Base-by-base conservation (phyloP, 306 rosid species). In the Adenanthera pavonina region DNA sequence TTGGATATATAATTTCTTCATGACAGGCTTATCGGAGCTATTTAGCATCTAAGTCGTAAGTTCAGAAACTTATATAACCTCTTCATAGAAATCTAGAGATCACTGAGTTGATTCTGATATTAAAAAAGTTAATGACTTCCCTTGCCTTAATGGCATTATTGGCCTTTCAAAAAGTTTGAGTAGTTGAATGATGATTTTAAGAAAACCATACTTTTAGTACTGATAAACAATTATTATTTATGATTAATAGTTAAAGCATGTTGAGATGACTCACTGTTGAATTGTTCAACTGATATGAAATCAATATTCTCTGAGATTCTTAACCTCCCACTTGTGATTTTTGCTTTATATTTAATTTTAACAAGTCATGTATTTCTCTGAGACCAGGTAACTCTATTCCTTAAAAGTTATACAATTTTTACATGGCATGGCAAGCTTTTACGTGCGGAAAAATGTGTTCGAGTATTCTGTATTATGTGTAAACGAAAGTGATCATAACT, bases 11-110 rank as follows among this genome's bases (percentile, higher is more conserved):
- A 25, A 40, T 84, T 80, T 85, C 46, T 88, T 64, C 76, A 53
- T 88, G 17, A 59, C 92, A 95, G 99, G 99, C 98, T 78, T 95
- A 95, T 90, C 83, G 97, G 90, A 93, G 79, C 83, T 86, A 91
- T 81, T 77, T 91, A 71, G 96, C 98, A 76, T 88, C 97, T 83
- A 97, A 93, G 76, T 81, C 90, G 99, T 95, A 95, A 88, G 99
- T 92, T 68, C 77, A 12, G 54, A 54, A 77, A 70, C 17, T 85
- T 79, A 12, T 54, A 70, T 77, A 73, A 13, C 69, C 49, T 74
- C 60, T 84, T 75, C 73, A 17, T 16, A 36, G 13, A 64, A 78
- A 56, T 68, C 67, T 79, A 3, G 49, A 36, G 12, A 78, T 80
- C 53, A 47, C 69, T 80, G 14, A 36, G 66, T 77, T 64, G 25